Evolutionary conservation across 257 asterid genomes (phyloP).

Genomic region (Ophiorrhiza pumila): DNA sequence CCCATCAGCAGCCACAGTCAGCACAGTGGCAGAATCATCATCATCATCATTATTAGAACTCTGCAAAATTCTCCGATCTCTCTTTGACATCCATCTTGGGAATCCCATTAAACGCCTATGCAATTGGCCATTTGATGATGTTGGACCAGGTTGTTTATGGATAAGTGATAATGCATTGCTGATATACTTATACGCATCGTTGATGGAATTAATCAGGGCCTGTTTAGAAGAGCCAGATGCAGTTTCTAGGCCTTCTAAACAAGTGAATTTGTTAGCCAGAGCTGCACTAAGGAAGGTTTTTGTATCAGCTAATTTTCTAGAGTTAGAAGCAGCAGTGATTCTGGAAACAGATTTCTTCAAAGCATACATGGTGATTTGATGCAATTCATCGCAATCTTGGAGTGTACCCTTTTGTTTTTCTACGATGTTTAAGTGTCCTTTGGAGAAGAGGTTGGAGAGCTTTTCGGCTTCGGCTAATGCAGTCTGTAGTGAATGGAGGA

Average conservation of each 20-base stretch:
- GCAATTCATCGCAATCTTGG: constrained; percentile 70
- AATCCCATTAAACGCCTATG: constrained; percentile 51
- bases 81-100: constrained; percentile 58
- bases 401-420: constrained; percentile 70
- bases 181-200: constrained; percentile 44
- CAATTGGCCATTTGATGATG: constrained; percentile 10
- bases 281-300: constrained; percentile 67
- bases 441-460: constrained; percentile 47
- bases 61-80: constrained; percentile 44
- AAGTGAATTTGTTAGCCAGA: constrained; percentile 63
- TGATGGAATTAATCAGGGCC: constrained; percentile 38
- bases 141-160: constrained; percentile 16
- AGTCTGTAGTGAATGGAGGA: constrained; percentile 52
- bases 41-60: constrained; percentile 38
- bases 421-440: constrained; percentile 26
- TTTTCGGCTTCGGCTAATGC: constrained; percentile 51
- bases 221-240: constrained; percentile 59
- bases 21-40: constrained; percentile 33
- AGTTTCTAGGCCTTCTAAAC: constrained; percentile 64
- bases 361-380: constrained; percentile 53
- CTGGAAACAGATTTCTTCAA: constrained; percentile 44
- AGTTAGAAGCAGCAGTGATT: constrained; percentile 19
- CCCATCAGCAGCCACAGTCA: constrained; percentile 79
- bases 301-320: constrained; percentile 47
- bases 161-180: constrained; percentile 65